Conservation (phyloP, 306 rosid species). For the Potentilla sterilis region DNA sequence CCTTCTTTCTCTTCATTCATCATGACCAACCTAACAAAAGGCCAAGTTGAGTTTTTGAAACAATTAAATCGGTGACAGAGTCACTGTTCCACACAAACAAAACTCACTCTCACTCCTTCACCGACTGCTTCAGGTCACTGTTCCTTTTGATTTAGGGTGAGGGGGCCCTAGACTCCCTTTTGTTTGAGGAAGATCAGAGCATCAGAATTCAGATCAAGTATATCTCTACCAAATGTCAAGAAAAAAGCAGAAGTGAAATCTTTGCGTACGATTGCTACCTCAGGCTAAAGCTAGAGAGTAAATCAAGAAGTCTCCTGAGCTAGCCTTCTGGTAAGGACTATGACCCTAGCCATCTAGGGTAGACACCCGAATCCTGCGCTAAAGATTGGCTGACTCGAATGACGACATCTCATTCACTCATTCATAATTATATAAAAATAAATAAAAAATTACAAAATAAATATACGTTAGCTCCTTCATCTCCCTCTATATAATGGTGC, state of each 20-base stretch:
- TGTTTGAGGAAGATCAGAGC: slow-evolving; percentile 2
- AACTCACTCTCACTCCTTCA: not conserved
- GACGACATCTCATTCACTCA: slow-evolving; percentile 41
- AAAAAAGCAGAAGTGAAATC: slow-evolving; percentile 15
- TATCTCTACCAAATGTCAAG: not conserved
- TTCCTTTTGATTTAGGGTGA: not conserved
- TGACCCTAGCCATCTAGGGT: slow-evolving; percentile 35
- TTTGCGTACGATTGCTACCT: slow-evolving; percentile 26
- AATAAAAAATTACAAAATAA: not conserved
- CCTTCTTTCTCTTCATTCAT: slow-evolving; percentile 9
- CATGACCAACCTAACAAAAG: slow-evolving; percentile 11
- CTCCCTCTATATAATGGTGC: not conserved
- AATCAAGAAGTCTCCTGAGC: slow-evolving; percentile 17
- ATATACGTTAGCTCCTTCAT: not conserved
- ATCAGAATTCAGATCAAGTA: not conserved
- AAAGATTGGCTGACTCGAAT: slow-evolving; percentile 75
- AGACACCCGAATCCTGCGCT: slow-evolving; percentile 74
- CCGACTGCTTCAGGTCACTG: slow-evolving; percentile 5
- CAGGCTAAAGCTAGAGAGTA: not conserved
- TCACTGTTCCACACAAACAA: not conserved
- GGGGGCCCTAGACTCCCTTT: not conserved
- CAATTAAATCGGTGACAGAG: slow-evolving; percentile 1
- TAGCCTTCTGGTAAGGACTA: slow-evolving; percentile 22
- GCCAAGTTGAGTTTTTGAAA: slow-evolving; percentile 20
- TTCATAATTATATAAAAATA: slow-evolving; percentile 28